Base-by-base conservation (phyloP, 371 early-diverging fungal genomes). In the Blastocladiella emersonii region DNA sequence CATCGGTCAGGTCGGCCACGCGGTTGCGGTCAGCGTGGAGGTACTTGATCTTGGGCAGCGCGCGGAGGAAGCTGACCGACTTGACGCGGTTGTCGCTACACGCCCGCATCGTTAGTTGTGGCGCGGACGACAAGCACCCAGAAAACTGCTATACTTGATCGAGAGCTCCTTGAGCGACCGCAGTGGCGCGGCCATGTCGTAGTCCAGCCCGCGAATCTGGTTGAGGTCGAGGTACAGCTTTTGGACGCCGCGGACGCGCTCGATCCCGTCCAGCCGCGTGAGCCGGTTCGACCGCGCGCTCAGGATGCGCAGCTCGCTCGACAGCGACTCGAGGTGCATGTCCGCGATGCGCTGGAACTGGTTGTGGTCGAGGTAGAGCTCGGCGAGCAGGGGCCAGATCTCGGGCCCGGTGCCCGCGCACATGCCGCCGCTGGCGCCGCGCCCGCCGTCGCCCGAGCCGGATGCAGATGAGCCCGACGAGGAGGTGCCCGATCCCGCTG, bases 301-400 rank as follows among this genome's bases (percentile, higher is more conserved):
- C 30, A 51, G 19, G 5, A 51, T 51, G 32, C 53, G 53, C 32
- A 51, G 19, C 15, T 51, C 53, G 30, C 8, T 8, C 17, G 53
- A 8, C 8, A 51, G 13, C 32, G 53, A 51, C 30, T 51, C 53
- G 30, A 32, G 32, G 15, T 13, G 23, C 53, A 51, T 1, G 30
- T 51, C 53, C 13, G 53, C 53, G 10, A 51, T 51, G 8, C 13
- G 10, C 15, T 27, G 1, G 15, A 51, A 8, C 7, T 51, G 53
- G 32, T 51, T 51, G 30, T 51, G 53, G 32, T 51, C 53, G 27
- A 51, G 53, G 53, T 51, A 51, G 30, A 51, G 53, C 53, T 51
- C 53, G 17, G 53, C 53, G 30, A 51, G 32, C 15, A 15, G 17
- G 15, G 53, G 53, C 53, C 53, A 51, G 30, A 51, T 2, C n/a